These are phyloP conservation scores for Fusarium irregulare DNA, from an alignment of 2,329 filamentous ascomycete species.

Conservation along the genomic window DNA sequence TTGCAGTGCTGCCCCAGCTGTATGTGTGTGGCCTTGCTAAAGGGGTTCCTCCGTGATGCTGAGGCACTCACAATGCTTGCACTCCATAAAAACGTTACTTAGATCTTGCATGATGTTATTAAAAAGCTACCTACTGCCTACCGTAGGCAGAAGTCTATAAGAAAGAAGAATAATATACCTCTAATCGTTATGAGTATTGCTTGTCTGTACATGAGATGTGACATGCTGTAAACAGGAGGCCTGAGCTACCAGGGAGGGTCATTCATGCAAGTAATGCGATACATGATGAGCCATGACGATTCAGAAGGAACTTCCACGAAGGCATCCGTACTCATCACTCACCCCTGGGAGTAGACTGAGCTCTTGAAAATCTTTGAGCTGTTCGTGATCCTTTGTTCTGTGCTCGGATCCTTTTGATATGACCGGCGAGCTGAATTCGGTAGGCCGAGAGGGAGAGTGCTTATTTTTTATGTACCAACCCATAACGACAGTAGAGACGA, in stretches of 20 bases:
- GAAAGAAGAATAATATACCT: not conserved
- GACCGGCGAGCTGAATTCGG: conserved; percentile 36
- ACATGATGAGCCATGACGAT: conserved; percentile 13
- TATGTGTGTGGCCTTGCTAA: not conserved
- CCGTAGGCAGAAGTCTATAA: not conserved
- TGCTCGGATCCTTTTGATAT: not conserved
- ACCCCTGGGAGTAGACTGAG: not conserved
- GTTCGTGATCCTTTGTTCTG: not conserved
- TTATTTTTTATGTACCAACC: not conserved
- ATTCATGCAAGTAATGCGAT: not conserved
- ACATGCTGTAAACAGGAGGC: not conserved
- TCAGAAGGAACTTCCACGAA: conserved; percentile 3
- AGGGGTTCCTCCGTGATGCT: conserved; percentile 12
- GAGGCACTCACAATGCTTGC: conserved; percentile 1
- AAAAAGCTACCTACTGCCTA: not conserved
- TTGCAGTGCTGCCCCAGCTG: conserved; percentile 4
- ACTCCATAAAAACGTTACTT: not conserved
- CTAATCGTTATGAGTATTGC: not conserved
- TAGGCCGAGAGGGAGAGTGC: conserved; percentile 15
- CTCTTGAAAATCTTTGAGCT: not conserved
- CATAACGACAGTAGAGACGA: not conserved
- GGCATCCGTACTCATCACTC: not conserved
- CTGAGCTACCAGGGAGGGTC: not conserved
- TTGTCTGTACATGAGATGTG: not conserved
- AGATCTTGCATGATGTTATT: not conserved